Evolutionary conservation across 768 basidiomycete species (phyloP).

Genomic region (Tricholoma flavovirens): DNA sequence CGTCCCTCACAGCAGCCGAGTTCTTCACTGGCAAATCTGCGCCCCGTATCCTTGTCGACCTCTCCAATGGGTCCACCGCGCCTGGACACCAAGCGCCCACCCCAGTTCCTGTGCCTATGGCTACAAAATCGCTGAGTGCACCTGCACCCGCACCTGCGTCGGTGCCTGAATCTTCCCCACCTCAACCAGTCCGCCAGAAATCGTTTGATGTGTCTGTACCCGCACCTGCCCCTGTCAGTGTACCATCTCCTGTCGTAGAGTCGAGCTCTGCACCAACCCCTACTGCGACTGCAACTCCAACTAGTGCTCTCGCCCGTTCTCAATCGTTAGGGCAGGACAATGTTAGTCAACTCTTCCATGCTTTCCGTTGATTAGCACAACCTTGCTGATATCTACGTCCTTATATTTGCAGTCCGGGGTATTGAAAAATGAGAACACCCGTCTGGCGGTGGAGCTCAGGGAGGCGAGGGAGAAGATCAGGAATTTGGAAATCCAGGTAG

Average conservation of each 20-base stretch:
- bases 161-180: slow-evolving; percentile 11
- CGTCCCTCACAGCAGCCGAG: slow-evolving; percentile 75
- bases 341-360: not conserved
- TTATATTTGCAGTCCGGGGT: slow-evolving; percentile 2
- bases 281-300: not conserved
- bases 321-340: not conserved
- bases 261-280: slow-evolving; percentile 11
- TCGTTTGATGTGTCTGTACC: slow-evolving; percentile 9
- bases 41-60: slow-evolving; percentile 70
- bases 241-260: slow-evolving; percentile 12
- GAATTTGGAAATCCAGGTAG: slow-evolving; percentile 78
- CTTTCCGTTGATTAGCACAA: not conserved
- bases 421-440: slow-evolving; percentile 54
- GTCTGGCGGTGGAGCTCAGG: slow-evolving; percentile 59
- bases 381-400: slow-evolving; percentile 24
- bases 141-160: slow-evolving; percentile 21
- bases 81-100: slow-evolving; percentile 30
- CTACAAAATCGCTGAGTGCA: slow-evolving; percentile 22
- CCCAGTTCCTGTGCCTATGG: slow-evolving; percentile 23
- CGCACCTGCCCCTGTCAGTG: not conserved
- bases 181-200: slow-evolving; percentile 9
- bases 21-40: slow-evolving; percentile 85
- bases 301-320: slow-evolving; percentile 9
- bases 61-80: slow-evolving; percentile 56
- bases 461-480: slow-evolving; percentile 80